Percentiles rank a stretch among this genome's conserved stretches.
phyloP scores from a whole-genome alignment of 768 basidiomycete species.

The Calocera viscosa region DNA sequence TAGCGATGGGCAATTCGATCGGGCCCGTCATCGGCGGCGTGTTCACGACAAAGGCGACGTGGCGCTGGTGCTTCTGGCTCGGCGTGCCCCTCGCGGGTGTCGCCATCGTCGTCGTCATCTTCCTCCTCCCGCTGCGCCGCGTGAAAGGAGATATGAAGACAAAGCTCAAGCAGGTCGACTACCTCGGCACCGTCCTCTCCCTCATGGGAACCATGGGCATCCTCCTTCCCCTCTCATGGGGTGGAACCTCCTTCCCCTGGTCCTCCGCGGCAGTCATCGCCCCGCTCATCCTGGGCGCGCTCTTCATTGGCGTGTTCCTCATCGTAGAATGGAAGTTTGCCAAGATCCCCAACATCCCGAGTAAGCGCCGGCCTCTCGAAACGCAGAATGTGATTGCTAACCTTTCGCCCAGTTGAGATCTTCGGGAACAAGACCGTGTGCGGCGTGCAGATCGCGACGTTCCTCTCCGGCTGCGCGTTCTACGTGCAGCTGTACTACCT shows the following conservation, averaged over 20 bases:
- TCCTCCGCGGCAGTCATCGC: conserved; percentile 50
- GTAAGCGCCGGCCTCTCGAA: conserved; percentile 31
- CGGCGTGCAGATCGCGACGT: conserved; percentile 57
- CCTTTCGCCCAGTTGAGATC: conserved; percentile 45
- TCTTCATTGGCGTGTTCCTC: conserved; percentile 47
- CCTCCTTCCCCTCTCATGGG: conserved; percentile 63
- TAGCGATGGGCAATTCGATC: conserved; percentile 49
- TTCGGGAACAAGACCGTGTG: conserved; percentile 54
- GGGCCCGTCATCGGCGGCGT: conserved; percentile 60
- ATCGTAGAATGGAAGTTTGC: conserved; percentile 64
- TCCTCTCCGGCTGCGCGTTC: conserved; percentile 52
- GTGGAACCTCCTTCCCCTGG: conserved; percentile 64
- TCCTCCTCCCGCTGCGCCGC: conserved; percentile 55
- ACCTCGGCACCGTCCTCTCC: conserved; percentile 45
- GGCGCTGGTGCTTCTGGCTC: conserved; percentile 71
- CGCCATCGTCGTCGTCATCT: conserved; percentile 44
- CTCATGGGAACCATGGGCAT: conserved; percentile 50
- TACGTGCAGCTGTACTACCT: conserved; percentile 58
- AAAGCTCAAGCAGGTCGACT: conserved; percentile 56
- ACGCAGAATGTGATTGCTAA: not conserved
- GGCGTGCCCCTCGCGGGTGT: conserved; percentile 47
- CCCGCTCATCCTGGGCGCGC: conserved; percentile 43
- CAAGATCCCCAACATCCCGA: conserved; percentile 57
- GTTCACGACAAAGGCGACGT: conserved; percentile 47
- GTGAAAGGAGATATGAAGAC: conserved; percentile 49